Evolutionary conservation across 176 grass and related monocot genomes (phyloP).

Genomic region (Oropetium thomaeum): DNA sequence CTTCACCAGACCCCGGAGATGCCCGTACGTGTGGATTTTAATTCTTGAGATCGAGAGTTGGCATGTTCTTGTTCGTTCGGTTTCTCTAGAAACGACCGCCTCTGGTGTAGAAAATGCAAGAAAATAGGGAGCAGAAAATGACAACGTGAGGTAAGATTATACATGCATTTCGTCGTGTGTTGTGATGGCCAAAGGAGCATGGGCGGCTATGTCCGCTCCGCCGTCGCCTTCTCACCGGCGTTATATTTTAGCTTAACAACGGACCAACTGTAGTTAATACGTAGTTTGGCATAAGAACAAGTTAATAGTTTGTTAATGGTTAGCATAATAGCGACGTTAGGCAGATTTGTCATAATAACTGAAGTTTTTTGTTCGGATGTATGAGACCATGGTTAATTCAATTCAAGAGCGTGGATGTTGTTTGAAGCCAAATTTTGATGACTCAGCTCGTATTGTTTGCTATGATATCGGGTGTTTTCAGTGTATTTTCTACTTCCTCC

Average conservation of each 20-base stretch:
- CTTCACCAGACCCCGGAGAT: constrained; percentile 23
- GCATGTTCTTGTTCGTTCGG: constrained; percentile 18
- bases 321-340: neutral
- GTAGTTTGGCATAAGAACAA: no score
- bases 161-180: constrained; percentile 3
- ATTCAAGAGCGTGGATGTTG: neutral
- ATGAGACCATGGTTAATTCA: no score
- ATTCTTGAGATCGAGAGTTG: constrained; percentile 17
- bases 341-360: neutral
- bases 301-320: no score
- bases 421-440: neutral
- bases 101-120: constrained; percentile 22
- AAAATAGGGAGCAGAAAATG: constrained; percentile 18
- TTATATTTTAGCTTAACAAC: neutral
- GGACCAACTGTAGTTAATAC: neutral
- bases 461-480: neutral
- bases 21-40: constrained; percentile 30
- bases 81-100: constrained; percentile 34
- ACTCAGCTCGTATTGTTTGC: neutral
- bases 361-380: no score
- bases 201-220: constrained; percentile 35
- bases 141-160: constrained; percentile 24
- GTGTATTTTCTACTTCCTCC: neutral
- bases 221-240: constrained; percentile 29
- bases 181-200: constrained; percentile 12